These are phyloP conservation scores for Zhuliangozyma blackwelliae DNA, from an alignment of 1,139 yeast genomes.

Conservation along the genomic window DNA sequence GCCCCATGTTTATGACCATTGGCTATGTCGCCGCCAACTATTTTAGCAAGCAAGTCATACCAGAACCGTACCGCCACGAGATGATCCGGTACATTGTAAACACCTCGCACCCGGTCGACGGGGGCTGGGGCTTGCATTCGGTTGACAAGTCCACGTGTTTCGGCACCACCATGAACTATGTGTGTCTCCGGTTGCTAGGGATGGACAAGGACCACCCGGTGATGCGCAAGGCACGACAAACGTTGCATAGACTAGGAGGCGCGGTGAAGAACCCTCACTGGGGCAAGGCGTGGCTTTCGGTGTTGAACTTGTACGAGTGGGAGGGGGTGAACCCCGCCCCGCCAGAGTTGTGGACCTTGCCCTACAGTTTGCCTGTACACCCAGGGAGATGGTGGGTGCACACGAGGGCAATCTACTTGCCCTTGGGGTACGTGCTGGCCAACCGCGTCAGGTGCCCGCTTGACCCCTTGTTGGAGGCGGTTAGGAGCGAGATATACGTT, in stretches of 20 bases:
- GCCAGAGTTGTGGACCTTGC: conserved; percentile 89
- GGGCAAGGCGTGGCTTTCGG: conserved; percentile 92
- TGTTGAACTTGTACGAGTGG: conserved; percentile 83
- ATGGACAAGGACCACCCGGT: conserved; percentile 71
- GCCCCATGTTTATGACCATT: conserved; percentile 95
- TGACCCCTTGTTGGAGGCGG: conserved; percentile 57
- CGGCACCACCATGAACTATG: conserved; percentile 89
- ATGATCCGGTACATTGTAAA: conserved; percentile 81
- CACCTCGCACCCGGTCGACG: conserved; percentile 93
- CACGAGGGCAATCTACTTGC: conserved; percentile 86
- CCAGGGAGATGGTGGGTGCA: conserved; percentile 99
- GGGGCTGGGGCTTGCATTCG: conserved; percentile 98
- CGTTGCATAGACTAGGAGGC: conserved; percentile 75
- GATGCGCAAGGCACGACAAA: conserved; percentile 69
- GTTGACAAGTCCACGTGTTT: conserved; percentile 91
- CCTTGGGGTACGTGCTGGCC: conserved; percentile 77
- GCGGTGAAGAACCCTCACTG: conserved; percentile 92
- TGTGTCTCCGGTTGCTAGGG: conserved; percentile 73
- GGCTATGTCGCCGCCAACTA: conserved; percentile 80
- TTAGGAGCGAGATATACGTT: conserved; percentile 73
- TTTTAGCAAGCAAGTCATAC: conserved; percentile 63
- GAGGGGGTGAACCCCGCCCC: conserved; percentile 99
- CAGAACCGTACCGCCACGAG: conserved; percentile 63
- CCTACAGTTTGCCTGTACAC: conserved; percentile 76
- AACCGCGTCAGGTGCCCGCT: conserved; percentile 52